A percentile compares a stretch with the other conserved stretches of the same genome.
Conservation (phyloP, 805 yeast species). For the Sungouiozyma intestinalis region DNA sequence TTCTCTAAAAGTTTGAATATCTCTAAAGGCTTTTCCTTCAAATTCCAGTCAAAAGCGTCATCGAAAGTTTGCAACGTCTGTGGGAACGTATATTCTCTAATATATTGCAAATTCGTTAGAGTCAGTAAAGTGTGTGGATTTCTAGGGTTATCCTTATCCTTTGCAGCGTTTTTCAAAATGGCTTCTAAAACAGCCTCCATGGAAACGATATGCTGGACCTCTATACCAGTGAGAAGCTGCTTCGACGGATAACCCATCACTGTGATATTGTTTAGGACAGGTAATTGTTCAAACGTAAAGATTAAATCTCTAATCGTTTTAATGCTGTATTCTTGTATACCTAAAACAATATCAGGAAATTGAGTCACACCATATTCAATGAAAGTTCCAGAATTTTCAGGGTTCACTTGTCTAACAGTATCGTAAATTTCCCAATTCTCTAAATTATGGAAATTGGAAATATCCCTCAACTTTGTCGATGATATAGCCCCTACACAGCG, state of each 20-base stretch:
- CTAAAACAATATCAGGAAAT: slow-evolving; percentile 28
- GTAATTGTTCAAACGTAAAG: slow-evolving; percentile 27
- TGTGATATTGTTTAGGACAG: slow-evolving; percentile 28
- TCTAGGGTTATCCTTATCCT: slow-evolving; percentile 31
- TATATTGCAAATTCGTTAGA: slow-evolving; percentile 42
- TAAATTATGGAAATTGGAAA: slow-evolving; percentile 30
- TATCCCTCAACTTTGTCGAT: slow-evolving; percentile 42
- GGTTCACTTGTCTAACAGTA: slow-evolving; percentile 8
- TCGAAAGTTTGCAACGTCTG: slow-evolving; percentile 41
- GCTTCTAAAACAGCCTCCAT: slow-evolving; percentile 39
- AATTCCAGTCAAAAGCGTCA: slow-evolving; percentile 36
- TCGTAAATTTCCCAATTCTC: slow-evolving; percentile 32
- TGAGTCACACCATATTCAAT: slow-evolving; percentile 29
- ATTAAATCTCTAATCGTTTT: slow-evolving; percentile 27
- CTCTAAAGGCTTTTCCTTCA: slow-evolving; percentile 35
- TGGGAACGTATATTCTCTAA: slow-evolving; percentile 40
- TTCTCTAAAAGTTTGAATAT: slow-evolving; percentile 36
- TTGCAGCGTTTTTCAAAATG: slow-evolving; percentile 32
- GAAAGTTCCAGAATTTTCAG: background rate
- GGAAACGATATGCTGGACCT: slow-evolving; percentile 32
- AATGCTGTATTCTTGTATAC: slow-evolving; percentile 28
- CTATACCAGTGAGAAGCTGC: slow-evolving; percentile 31
- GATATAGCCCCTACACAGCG: slow-evolving; percentile 39
- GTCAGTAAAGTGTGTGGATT: slow-evolving; percentile 41
- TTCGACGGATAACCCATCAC: slow-evolving; percentile 30